These are phyloP conservation scores for Cercophora scortea DNA, from an alignment of 495 filamentous ascomycete genomes.

Conservation along the genomic window DNA sequence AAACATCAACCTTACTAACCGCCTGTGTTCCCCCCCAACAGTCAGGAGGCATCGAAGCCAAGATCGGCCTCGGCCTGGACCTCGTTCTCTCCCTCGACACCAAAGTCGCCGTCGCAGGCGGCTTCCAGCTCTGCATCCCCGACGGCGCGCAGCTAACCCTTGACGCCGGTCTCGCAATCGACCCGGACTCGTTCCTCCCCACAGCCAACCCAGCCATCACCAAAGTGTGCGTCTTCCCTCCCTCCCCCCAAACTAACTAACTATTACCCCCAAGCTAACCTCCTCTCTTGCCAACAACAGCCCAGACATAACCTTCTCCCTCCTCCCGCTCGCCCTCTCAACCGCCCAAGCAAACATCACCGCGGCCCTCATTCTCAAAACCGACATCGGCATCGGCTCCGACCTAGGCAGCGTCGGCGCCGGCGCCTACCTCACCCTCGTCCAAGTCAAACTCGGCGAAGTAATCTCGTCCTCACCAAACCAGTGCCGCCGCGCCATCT, in stretches of 20 bases:
- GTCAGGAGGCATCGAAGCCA: constrained; percentile 20
- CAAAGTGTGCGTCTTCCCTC: neutral
- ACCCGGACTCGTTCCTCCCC: neutral
- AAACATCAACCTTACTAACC: neutral
- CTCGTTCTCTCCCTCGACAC: constrained; percentile 17
- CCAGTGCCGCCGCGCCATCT: constrained; percentile 9
- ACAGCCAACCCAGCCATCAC: neutral
- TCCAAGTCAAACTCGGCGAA: constrained; percentile 13
- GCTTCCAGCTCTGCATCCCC: constrained; percentile 25
- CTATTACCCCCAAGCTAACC: neutral
- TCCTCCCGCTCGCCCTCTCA: constrained; percentile 19
- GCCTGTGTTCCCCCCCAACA: neutral
- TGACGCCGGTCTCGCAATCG: neutral
- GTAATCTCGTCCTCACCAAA: constrained; percentile 14
- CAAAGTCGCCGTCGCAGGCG: constrained; percentile 14
- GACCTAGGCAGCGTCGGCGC: constrained; percentile 16
- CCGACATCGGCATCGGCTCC: constrained; percentile 18
- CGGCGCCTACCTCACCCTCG: constrained; percentile 16
- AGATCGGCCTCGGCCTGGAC: constrained; percentile 19
- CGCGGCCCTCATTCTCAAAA: constrained; percentile 19
- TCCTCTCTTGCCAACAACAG: constrained; percentile 8
- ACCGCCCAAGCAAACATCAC: constrained; percentile 19
- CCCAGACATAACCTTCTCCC: constrained; percentile 14
- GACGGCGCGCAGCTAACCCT: constrained; percentile 10
- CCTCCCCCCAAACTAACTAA: neutral